Conservation (phyloP, 176 grass and related monocot species). For the Ampelocalamus luodianensis region DNA sequence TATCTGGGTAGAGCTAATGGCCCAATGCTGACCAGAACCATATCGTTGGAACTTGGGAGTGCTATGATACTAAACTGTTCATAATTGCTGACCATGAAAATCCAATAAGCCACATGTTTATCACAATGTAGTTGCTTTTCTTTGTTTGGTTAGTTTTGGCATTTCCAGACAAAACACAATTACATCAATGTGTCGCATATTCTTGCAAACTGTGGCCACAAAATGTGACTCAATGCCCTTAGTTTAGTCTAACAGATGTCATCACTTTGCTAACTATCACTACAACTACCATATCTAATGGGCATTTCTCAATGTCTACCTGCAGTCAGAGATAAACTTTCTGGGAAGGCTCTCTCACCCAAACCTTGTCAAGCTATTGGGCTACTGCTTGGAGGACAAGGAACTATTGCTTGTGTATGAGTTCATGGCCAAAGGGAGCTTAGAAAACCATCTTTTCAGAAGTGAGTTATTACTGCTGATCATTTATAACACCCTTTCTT, state of each 20-base stretch:
- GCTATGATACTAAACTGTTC: conserved; percentile 26
- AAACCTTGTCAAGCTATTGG: conserved; percentile 79
- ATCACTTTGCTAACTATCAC: neutral
- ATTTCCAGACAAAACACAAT: neutral
- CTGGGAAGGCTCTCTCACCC: conserved; percentile 85
- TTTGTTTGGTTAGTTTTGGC: conserved; percentile 22
- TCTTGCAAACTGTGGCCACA: conserved; percentile 3
- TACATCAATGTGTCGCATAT: neutral
- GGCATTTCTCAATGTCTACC: conserved; percentile 27
- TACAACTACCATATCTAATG: conserved; percentile 10
- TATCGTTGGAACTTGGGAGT: conserved; percentile 14
- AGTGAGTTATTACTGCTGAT: conserved; percentile 53
- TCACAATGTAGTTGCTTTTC: conserved; percentile 36
- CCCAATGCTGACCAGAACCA: conserved; percentile 35
- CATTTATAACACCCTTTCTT: neutral
- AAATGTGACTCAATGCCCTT: neutral
- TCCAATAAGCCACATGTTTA: conserved; percentile 47
- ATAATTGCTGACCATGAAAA: conserved; percentile 19
- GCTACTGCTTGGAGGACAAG: conserved; percentile 79
- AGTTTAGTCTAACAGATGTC: conserved; percentile 27
- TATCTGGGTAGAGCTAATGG: conserved; percentile 24
- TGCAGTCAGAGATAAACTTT: conserved; percentile 91
- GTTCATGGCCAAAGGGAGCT: conserved; percentile 85
- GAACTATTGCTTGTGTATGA: conserved; percentile 85
- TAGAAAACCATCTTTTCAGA: conserved; percentile 94